Percentiles rank a stretch among this genome's conserved stretches.
Evolutionary conservation across 2,329 filamentous ascomycete species (phyloP).

Genomic region (Xylaria sp.): DNA sequence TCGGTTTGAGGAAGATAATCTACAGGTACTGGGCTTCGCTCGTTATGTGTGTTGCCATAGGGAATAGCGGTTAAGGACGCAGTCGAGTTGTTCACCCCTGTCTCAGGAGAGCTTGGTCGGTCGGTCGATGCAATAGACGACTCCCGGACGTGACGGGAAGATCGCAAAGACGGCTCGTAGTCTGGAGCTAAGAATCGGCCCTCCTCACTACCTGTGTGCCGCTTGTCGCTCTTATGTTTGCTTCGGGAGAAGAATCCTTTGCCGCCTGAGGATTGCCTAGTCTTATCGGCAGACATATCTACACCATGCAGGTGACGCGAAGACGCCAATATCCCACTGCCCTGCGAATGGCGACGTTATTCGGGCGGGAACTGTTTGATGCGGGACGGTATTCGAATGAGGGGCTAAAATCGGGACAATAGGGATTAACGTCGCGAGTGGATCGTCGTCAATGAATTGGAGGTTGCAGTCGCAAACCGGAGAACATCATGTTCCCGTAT

Average conservation of each 20-base stretch:
- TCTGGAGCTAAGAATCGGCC: slow-evolving; percentile 61
- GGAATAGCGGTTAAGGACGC: slow-evolving; percentile 88
- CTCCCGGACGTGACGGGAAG: slow-evolving; percentile 76
- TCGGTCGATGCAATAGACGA: slow-evolving; percentile 77
- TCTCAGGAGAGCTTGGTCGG: slow-evolving; percentile 65
- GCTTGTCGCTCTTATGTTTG: slow-evolving; percentile 77
- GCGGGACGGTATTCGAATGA: slow-evolving; percentile 16
- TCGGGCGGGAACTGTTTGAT: slow-evolving; percentile 23
- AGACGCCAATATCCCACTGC: slow-evolving; percentile 37
- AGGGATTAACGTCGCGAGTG: slow-evolving; percentile 25
- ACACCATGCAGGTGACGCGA: slow-evolving; percentile 31
- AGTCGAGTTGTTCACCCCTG: slow-evolving; percentile 73
- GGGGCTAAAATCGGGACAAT: slow-evolving; percentile 17
- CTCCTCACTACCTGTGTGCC: slow-evolving; percentile 64
- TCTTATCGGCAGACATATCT: slow-evolving; percentile 72
- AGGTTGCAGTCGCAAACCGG: slow-evolving; percentile 47
- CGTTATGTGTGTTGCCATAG: slow-evolving; percentile 75
- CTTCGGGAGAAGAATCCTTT: slow-evolving; percentile 87
- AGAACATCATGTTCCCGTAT: slow-evolving; percentile 49
- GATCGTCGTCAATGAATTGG: slow-evolving; percentile 47
- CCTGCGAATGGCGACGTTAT: slow-evolving; percentile 30
- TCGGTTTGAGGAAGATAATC: slow-evolving; percentile 75
- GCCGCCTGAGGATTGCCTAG: slow-evolving; percentile 76
- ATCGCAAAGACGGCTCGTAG: slow-evolving; percentile 69
- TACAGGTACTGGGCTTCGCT: slow-evolving; percentile 71